Conservation (phyloP, 2,329 filamentous ascomycete species). For the Calycina marina region DNA sequence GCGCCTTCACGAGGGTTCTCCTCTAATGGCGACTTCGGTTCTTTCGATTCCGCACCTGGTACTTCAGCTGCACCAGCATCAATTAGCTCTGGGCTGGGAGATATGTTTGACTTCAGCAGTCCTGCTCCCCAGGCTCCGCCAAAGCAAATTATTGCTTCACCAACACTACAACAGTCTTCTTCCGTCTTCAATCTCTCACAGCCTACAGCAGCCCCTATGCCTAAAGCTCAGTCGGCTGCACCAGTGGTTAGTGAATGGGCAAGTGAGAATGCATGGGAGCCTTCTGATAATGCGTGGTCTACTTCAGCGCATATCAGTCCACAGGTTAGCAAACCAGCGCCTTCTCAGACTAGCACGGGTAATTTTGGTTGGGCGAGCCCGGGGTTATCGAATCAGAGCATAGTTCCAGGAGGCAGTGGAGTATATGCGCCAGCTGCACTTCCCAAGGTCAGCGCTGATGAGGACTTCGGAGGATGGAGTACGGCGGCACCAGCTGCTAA, state of each 20-base stretch:
- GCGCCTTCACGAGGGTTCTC: conserved; percentile 32
- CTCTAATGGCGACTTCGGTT: conserved; percentile 46
- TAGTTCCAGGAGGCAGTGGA: conserved; percentile 46
- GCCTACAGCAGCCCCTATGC: conserved; percentile 30
- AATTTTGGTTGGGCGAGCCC: conserved; percentile 46
- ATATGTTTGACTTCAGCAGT: conserved; percentile 66
- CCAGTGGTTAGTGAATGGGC: conserved; percentile 23
- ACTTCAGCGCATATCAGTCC: conserved; percentile 35
- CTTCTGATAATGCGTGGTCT: conserved; percentile 68
- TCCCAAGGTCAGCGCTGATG: conserved; percentile 69
- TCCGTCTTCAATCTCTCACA: conserved; percentile 74
- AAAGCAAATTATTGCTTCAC: conserved; percentile 23
- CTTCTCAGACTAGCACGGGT: conserved; percentile 30
- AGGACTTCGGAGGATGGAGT: conserved; percentile 93
- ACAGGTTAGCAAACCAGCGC: conserved; percentile 28
- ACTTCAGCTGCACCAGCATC: conserved; percentile 27
- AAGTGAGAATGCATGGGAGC: conserved; percentile 68
- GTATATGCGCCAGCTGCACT: conserved; percentile 40
- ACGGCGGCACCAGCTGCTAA: conserved; percentile 47
- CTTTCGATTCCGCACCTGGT: conserved; percentile 32
- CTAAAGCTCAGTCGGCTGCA: conserved; percentile 26
- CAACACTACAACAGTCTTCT: conserved; percentile 24
- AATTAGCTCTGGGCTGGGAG: conserved; percentile 45
- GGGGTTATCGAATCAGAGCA: conserved; percentile 39
- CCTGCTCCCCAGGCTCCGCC: conserved; percentile 31